Evolutionary conservation across 495 filamentous ascomycete genomes (phyloP), one percentile per base, ranked within the genome.

Genomic region (Aspergillus mulundensis): DNA sequence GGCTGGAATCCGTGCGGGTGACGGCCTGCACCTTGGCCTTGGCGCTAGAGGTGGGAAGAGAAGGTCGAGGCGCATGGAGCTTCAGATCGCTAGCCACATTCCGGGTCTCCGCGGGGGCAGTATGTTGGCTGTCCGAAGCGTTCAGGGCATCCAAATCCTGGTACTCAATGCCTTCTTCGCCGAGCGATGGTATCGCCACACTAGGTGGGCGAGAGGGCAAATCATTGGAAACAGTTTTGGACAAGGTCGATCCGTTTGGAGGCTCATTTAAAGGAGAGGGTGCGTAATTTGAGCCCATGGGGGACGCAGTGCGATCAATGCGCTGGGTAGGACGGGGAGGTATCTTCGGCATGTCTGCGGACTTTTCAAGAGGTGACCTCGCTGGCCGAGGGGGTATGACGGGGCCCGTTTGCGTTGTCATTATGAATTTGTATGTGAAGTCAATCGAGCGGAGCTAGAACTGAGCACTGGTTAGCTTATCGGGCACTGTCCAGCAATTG

Each of bases 121-220:
- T 61, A 16, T 81, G 75, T 20, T 82, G 69, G 40, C 58, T 61
- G 36, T 70, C 64, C 14, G 68, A 60, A 40, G 63, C 39, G 51
- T 70, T 70, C 11, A 71, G 64, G 30, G 81, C 71, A 53, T 77
- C 62, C 49, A 90, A 67, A 52, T 79, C 82, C 20, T 82, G 88
- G 70, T 97, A 97, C 73, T 97, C 92, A 56, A 77, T 84, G 52
- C 92, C 92, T 72, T 97, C 92, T 68, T 96, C 85, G 28, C 92
- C 92, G 50, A 95, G 77, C 2, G 88, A 87, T 18, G 91, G 91
- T 62, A 96, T 84, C 28, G 84, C 82, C 46, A 92, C 86, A 64
- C 88, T 94, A 32, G 86, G 85, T 4, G 89, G 83, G 32, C 89
- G 87, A 14, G 58, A 66, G 12, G 82, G 83, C 41, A 79, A 54